Evolutionary conservation across 2,329 filamentous ascomycete genomes (phyloP).

Genomic region (Amphichorda felina): DNA sequence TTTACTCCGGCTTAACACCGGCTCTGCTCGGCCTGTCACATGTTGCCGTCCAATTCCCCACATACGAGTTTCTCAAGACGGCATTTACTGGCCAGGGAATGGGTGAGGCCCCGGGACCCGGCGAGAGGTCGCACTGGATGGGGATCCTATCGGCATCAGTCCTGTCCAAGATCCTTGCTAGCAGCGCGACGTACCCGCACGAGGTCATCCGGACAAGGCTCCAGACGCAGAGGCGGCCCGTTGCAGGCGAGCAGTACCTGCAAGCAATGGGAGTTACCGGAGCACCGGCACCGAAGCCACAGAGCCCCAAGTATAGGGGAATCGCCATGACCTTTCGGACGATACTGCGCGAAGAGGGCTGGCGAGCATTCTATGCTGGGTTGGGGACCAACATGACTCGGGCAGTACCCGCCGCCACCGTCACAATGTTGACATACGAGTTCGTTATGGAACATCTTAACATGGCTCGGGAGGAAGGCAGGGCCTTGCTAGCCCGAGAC

Average conservation of each 20-base stretch:
- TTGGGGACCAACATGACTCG: slow-evolving; percentile 97
- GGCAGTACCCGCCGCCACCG: slow-evolving; percentile 88
- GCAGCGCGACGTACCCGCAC: slow-evolving; percentile 91
- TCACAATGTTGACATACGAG: slow-evolving; percentile 96
- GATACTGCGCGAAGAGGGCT: slow-evolving; percentile 84
- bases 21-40: slow-evolving; percentile 86
- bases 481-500: slow-evolving; percentile 11
- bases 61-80: slow-evolving; percentile 88
- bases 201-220: slow-evolving; percentile 89
- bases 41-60: slow-evolving; percentile 92
- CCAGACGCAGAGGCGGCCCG: slow-evolving; percentile 78
- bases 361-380: slow-evolving; percentile 92
- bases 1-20: slow-evolving; percentile 90
- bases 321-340: slow-evolving; percentile 71
- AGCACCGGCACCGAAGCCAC: slow-evolving; percentile 9
- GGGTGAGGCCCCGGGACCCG: slow-evolving; percentile 44
- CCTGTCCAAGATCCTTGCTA: slow-evolving; percentile 87
- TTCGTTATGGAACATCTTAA: slow-evolving; percentile 49
- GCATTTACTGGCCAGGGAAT: slow-evolving; percentile 83
- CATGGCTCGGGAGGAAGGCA: slow-evolving; percentile 8
- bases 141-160: slow-evolving; percentile 84
- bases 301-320: slow-evolving; percentile 56
- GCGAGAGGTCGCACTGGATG: slow-evolving; percentile 53
- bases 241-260: slow-evolving; percentile 39
- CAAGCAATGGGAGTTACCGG: slow-evolving; percentile 35